A percentile compares a stretch with the other conserved stretches of the same genome.
Conservation (phyloP, 208 protist genomes). For the Dictyostelium gargantuum region DNA sequence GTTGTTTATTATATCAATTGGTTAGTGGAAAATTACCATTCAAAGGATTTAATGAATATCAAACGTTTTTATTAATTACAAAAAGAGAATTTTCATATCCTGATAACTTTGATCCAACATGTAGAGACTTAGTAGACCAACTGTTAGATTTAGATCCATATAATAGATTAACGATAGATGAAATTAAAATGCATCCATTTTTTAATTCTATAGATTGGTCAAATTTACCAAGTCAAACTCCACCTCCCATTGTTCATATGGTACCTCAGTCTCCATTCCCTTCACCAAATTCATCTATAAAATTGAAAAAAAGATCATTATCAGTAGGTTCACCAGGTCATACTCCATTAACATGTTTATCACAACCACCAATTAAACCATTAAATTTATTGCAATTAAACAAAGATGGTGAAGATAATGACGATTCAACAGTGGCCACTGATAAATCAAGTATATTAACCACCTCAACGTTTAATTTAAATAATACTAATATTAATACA, state of each 20-base stretch:
- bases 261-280: not conserved
- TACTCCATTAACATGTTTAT: not conserved
- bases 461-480: not conserved
- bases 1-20: constrained; percentile 78
- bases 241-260: constrained; percentile 60
- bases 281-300: not conserved
- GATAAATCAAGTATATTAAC: too few species aligned
- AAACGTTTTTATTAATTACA: constrained; percentile 66
- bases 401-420: not conserved
- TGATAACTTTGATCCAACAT: not conserved
- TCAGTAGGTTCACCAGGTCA: not conserved
- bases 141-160: constrained; percentile 45
- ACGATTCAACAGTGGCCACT: not conserved
- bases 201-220: constrained; percentile 84
- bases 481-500: not conserved
- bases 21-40: constrained; percentile 72
- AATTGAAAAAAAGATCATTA: constrained; percentile 11
- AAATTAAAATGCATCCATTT: constrained; percentile 84
- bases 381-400: not conserved
- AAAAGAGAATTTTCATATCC: constrained; percentile 32
- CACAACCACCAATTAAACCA: not conserved
- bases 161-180: not conserved
- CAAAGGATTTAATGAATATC: constrained; percentile 70
- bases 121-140: constrained; percentile 53
- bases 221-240: constrained; percentile 33